Evolutionary conservation across 805 yeast genomes (phyloP), one percentile per base, ranked within the genome.

Genomic region (Saccharomycopsis microspora): DNA sequence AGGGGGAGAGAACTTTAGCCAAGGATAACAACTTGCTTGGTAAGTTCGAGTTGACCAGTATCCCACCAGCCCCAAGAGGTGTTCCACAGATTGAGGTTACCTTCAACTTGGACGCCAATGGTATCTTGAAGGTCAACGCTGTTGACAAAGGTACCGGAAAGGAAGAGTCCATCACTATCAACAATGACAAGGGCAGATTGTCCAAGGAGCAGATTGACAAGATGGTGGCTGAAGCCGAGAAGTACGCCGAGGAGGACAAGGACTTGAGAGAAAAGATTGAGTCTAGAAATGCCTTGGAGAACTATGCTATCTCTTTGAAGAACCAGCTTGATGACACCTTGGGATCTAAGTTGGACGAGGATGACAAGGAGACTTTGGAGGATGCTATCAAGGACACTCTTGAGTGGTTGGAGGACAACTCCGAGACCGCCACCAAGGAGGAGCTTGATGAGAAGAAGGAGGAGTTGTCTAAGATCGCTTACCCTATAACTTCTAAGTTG

Each of bases 171-270:
- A 85, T 88, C 63, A 86, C 95, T 48, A 88, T 88, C 64, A 84
- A 87, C 60, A 88, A 88, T 61, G 96, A 88, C 68, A 86, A 86
- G 74, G 95, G 96, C 61, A 85, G 97, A 75, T 76, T 88, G 62
- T 75, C 90, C 30, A 83, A 86, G 72, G 96, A 89, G 54, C 96
- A 88, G 55, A 89, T 90, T 60, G 97, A 90, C 60, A 86, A 90
- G 71, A 90, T 90, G 96, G 96, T 90, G 55, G 93, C 80, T 63
- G 97, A 90, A 64, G 97, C 97, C 58, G 97, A 88, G 69, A 83
- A 85, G 71, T 90, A 71, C 61, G 95, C 95, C 56, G 87, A 85
- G 59, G 94, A 88, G 68, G 97, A 90, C 69, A 82, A 80, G 57
- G 80, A 76, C 58, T 74, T 86, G 52, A 84, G 89, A 63, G 77